Base-by-base conservation (phyloP, 2,329 filamentous ascomycete species). In the Rhinocladiella similis region DNA sequence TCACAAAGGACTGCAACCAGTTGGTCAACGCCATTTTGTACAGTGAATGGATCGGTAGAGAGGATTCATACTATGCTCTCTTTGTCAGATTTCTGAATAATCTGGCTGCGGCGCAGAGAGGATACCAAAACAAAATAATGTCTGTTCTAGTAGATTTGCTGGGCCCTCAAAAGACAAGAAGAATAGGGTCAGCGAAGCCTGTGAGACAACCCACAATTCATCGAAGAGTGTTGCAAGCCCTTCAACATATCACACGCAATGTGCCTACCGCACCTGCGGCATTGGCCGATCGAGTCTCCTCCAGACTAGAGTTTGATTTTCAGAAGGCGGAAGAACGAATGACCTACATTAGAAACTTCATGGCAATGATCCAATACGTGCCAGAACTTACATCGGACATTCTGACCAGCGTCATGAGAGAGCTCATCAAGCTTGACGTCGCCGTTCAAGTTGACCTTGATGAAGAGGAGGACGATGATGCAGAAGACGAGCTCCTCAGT, bases 401-500 rank as follows among this genome's bases (percentile, higher is more conserved):
- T 20, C 81, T 96, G 61, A 86, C 91, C 54, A 77, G 96, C 12
- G 88, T 97, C 47, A 88, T 91, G 41, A 89, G 93, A 65, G 87
- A 90, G 60, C 80, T 97, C 6, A 90, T 97, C 67, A 94, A 94
- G 73, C 90, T 97, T 56, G 94, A 99, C 69, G 91, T 96, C 1
- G 90, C 97, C 69, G 94, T 97, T 72, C 93, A 97, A 73, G 83
- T 92, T 48, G 92, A 97, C 67, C 78, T 97, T 67, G 91, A 97
- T 61, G 92, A 97, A 65, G 77, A 96, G 59, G 93, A 97, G 60
- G 93, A 97, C 61, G 90, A 95, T 33, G 27, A 33, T 53, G 80
- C 91, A 9, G 89, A 91, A 53, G 85, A 91, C 20, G 84, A 86
- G 51, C 83, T 93, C 16, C 80, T 89, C 49, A 79, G 80, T 68